Evolutionary conservation across 2,329 filamentous ascomycete species (phyloP).

Genomic region (Xylaria sp.): DNA sequence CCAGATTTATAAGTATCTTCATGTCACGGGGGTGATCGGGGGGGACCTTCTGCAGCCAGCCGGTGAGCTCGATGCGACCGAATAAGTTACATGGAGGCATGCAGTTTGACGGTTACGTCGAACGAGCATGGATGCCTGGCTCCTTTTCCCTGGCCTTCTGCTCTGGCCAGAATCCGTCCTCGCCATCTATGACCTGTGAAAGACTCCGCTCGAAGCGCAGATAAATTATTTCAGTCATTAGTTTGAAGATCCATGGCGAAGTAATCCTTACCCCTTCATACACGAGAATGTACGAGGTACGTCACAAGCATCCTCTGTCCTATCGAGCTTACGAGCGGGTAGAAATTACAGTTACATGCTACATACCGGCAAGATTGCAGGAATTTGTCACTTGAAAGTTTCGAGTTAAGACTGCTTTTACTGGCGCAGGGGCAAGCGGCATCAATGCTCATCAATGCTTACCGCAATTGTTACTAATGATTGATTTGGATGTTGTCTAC

Average conservation of each 20-base stretch:
- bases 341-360: background rate
- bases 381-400: slow-evolving; percentile 8
- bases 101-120: slow-evolving; percentile 8
- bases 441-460: slow-evolving; percentile 4
- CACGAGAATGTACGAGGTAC: background rate
- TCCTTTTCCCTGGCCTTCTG: background rate
- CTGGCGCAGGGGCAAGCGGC: background rate
- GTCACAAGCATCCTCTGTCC: background rate
- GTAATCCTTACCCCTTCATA: background rate
- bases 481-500: background rate
- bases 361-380: background rate
- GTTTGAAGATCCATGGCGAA: background rate
- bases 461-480: background rate
- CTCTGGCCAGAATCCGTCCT: background rate
- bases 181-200: background rate
- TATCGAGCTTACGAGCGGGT: background rate
- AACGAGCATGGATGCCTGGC: background rate
- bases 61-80: slow-evolving; percentile 3
- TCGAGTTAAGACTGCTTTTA: background rate
- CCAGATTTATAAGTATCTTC: background rate
- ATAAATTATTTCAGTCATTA: background rate
- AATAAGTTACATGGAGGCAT: slow-evolving; percentile 2
- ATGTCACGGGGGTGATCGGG: background rate
- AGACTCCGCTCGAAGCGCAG: background rate
- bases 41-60: background rate